Evolutionary conservation across 352 stramenopile species (phyloP), one percentile per base, ranked within the genome.

Genomic region (Phytophthora niederhauseri): DNA sequence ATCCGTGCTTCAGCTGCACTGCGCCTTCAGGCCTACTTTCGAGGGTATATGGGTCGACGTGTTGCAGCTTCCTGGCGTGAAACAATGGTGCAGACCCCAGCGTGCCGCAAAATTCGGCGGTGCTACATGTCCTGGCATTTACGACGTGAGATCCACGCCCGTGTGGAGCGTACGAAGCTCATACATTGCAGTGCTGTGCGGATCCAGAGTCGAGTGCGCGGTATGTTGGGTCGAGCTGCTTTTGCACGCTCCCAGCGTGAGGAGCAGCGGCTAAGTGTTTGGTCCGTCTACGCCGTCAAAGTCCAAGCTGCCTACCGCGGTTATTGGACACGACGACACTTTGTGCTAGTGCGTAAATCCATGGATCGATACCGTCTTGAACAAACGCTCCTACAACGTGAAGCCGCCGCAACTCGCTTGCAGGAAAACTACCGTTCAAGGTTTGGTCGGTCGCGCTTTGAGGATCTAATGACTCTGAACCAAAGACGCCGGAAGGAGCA

Each of bases 401-500:
- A 88, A 64, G 70, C 64, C 5, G 85, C 85, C 1, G 81, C 75
- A 19, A 62, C 78, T 36, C 69, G 58, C 3, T 70, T 94, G 8
- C 87, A 94, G 52, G 70, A 75, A 2, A 75, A 65, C 19, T 94
- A 90, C 31, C 84, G 83, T 6, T 74, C 77, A 17, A 78, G 85
- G 3, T 91, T 91, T 64, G 80, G 85, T 38, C 76, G 87, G 4
- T 92, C 83, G n/a, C 76, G 79, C 3, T 80, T 94, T 38, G 83
- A 90, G 49, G 87, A 94, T 38, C 45, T 94, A 57, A 91, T 93
- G 64, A 73, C 75, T 12, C 78, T 93, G 31, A 89, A 92, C 41
- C 76, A 87, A 49, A 76, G 72, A 20, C 80, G 77, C 0, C 77
- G 84, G 12, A 72, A 80, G 51, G 83, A 94, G 61, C 72, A 83